phyloP scores from a whole-genome alignment of 2,329 filamentous ascomycete species.

The Myriosclerotinia duriaeana region DNA sequence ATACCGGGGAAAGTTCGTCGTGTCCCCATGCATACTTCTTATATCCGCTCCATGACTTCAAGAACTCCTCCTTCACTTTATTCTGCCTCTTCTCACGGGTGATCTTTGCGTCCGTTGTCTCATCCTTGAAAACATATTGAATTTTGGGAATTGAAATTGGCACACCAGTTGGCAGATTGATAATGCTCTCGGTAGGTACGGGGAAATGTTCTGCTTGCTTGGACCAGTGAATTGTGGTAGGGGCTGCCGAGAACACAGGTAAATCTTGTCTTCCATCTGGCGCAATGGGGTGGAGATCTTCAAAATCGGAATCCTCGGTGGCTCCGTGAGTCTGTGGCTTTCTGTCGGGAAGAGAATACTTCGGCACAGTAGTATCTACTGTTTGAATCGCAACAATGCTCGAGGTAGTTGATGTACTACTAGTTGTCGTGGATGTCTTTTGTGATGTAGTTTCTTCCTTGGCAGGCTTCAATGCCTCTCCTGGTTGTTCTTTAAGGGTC shows the following conservation, averaged over 20 bases:
- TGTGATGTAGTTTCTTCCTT: neutral
- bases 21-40: slow-evolving; percentile 76
- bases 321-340: slow-evolving; percentile 28
- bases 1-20: slow-evolving; percentile 79
- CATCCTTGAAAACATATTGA: slow-evolving; percentile 69
- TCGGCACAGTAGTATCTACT: slow-evolving; percentile 28
- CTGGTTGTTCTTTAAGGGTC: slow-evolving; percentile 6
- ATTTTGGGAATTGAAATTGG: slow-evolving; percentile 72
- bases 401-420: neutral
- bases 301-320: slow-evolving; percentile 25
- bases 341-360: slow-evolving; percentile 35
- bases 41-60: slow-evolving; percentile 81
- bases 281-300: slow-evolving; percentile 35
- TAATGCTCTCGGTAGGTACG: slow-evolving; percentile 66
- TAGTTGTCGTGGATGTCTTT: neutral
- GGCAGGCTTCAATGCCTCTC: slow-evolving; percentile 10
- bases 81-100: slow-evolving; percentile 64
- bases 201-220: slow-evolving; percentile 77
- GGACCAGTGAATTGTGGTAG: slow-evolving; percentile 63
- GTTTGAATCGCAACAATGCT: slow-evolving; percentile 17
- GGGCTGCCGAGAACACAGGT: slow-evolving; percentile 25
- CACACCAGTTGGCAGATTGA: slow-evolving; percentile 70
- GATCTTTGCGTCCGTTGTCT: slow-evolving; percentile 58
- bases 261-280: slow-evolving; percentile 37
- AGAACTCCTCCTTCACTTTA: slow-evolving; percentile 70